Conservation (phyloP, 495 filamentous ascomycete species). For the Platismatia glauca region DNA sequence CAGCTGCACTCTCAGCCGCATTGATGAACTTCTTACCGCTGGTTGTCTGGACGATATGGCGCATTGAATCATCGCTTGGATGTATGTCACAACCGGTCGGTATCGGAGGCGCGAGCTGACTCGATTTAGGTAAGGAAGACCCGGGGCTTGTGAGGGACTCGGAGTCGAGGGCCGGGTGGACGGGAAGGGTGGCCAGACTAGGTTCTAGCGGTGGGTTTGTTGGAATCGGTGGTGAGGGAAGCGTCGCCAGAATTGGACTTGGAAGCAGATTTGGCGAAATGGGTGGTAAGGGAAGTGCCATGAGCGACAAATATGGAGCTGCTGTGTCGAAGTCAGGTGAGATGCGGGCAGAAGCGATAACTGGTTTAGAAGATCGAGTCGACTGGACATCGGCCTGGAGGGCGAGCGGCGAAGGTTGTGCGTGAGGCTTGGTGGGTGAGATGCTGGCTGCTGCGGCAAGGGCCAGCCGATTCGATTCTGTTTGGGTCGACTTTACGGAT, state of each 20-base stretch:
- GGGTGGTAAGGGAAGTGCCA: background rate
- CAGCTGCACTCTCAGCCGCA: constrained; percentile 1
- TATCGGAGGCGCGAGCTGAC: background rate
- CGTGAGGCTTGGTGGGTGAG: background rate
- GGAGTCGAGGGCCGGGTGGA: background rate
- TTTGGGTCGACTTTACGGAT: background rate
- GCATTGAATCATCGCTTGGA: background rate
- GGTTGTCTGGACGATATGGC: background rate
- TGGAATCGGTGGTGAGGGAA: background rate
- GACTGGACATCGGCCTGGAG: background rate
- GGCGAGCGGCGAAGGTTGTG: background rate
- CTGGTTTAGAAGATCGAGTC: background rate
- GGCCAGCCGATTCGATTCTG: background rate
- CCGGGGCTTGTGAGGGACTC: background rate
- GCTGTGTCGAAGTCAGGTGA: background rate
- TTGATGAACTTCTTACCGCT: background rate
- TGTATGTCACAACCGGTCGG: background rate
- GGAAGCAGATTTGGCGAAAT: too few relatives aligned
- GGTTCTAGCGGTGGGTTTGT: background rate
- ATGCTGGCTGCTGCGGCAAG: background rate
- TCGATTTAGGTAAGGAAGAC: background rate
- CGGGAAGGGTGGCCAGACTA: background rate
- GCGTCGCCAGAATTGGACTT: too few relatives aligned
- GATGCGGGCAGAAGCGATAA: background rate
- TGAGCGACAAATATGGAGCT: background rate